Conservation (phyloP, 495 filamentous ascomycete species). For the Penicillium crystallinum region DNA sequence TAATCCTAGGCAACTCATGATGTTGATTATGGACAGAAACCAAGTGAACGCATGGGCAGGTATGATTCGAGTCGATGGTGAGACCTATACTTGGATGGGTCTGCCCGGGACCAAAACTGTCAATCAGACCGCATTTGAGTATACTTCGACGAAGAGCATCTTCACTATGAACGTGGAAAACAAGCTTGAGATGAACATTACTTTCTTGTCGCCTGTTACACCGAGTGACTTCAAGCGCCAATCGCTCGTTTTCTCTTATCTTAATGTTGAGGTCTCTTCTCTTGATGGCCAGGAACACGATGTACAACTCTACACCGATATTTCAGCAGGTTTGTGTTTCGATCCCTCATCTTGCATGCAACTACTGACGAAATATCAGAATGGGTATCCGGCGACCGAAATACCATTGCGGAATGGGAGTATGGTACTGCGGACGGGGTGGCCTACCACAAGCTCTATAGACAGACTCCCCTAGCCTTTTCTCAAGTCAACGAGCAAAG, state of each 20-base stretch:
- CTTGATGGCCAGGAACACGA: constrained; percentile 49
- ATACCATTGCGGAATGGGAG: constrained; percentile 48
- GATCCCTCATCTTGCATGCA: neutral
- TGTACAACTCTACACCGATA: constrained; percentile 56
- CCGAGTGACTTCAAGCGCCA: constrained; percentile 51
- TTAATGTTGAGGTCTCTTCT: constrained; percentile 49
- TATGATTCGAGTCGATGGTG: constrained; percentile 52
- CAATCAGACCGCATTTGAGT: constrained; percentile 49
- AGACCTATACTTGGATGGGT: constrained; percentile 55
- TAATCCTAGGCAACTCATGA: neutral
- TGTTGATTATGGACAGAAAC: constrained; percentile 27
- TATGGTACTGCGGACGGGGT: constrained; percentile 42
- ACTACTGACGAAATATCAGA: constrained; percentile 34
- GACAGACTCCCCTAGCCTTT: constrained; percentile 48
- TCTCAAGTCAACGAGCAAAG: constrained; percentile 48
- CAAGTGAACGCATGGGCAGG: constrained; percentile 52
- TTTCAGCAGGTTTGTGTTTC: constrained; percentile 49
- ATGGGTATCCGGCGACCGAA: constrained; percentile 53
- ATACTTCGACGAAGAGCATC: constrained; percentile 54
- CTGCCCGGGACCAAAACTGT: constrained; percentile 34
- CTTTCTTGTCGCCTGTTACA: constrained; percentile 54
- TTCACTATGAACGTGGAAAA: constrained; percentile 50
- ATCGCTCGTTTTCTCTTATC: constrained; percentile 52
- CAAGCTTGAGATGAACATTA: constrained; percentile 48
- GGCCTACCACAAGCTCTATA: constrained; percentile 51